Evolutionary conservation across 2,329 filamentous ascomycete genomes (phyloP).

Genomic region (Penicillium decumbens): DNA sequence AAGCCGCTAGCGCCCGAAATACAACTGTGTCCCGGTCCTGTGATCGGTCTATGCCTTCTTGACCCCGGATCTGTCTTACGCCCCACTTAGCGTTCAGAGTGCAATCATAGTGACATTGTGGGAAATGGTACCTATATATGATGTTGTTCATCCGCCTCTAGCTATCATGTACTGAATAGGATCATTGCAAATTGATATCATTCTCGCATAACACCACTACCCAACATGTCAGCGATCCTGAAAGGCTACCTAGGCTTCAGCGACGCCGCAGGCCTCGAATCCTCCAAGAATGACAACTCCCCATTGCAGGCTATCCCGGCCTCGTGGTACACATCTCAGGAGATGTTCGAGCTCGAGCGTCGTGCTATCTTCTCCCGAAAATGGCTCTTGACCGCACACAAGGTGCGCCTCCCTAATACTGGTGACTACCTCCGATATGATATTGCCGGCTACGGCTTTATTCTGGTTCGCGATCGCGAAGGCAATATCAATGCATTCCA

Average conservation of each 20-base stretch:
- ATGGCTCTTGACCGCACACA: slow-evolving; percentile 41
- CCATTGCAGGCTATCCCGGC: slow-evolving; percentile 42
- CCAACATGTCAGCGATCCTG: slow-evolving; percentile 22
- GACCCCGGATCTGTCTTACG: not conserved
- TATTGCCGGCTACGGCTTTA: slow-evolving; percentile 52
- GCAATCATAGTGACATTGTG: not conserved
- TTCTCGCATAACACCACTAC: not conserved
- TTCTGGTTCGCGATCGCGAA: slow-evolving; percentile 40
- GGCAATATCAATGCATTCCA: slow-evolving; percentile 44
- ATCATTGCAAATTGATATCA: not conserved
- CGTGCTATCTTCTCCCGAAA: slow-evolving; percentile 56
- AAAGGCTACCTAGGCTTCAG: slow-evolving; percentile 42
- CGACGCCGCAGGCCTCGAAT: slow-evolving; percentile 13
- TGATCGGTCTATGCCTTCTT: slow-evolving; percentile 6
- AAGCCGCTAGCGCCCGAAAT: not conserved
- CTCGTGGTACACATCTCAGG: slow-evolving; percentile 46
- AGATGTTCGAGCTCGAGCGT: slow-evolving; percentile 54
- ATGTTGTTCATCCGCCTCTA: not conserved
- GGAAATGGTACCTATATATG: slow-evolving; percentile 4
- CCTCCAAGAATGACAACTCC: slow-evolving; percentile 7
- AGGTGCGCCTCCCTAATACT: slow-evolving; percentile 18
- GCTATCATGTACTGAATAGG: not conserved
- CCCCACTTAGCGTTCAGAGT: not conserved
- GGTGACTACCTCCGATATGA: slow-evolving; percentile 15
- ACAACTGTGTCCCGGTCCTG: slow-evolving; percentile 6